A percentile compares a stretch with the other conserved stretches of the same genome.
These are phyloP conservation scores for Neurospora tetraspora DNA, from an alignment of 495 filamentous ascomycete genomes.

Conservation along the genomic window DNA sequence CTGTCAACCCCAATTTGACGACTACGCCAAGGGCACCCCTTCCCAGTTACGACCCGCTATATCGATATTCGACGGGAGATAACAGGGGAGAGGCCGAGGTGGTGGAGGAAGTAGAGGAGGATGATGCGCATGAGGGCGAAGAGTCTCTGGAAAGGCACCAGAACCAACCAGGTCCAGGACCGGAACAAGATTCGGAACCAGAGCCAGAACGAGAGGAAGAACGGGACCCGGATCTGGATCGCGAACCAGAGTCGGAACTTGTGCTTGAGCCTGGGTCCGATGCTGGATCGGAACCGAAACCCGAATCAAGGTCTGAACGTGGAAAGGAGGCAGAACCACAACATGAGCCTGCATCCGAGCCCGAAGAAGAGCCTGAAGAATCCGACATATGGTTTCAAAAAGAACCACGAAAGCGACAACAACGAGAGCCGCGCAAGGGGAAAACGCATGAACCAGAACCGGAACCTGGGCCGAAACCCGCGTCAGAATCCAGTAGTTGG, in stretches of 20 bases:
- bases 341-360: background rate
- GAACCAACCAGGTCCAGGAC: background rate
- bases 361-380: background rate
- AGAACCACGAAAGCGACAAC: background rate
- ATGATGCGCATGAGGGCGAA: background rate
- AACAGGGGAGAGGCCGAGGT: background rate
- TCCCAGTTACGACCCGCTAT: background rate
- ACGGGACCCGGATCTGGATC: background rate
- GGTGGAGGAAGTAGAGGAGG: background rate
- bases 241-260: background rate
- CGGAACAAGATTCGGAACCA: conserved; percentile 10
- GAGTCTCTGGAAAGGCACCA: background rate
- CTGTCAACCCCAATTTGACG: background rate
- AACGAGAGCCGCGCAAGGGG: background rate
- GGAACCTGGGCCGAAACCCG: background rate
- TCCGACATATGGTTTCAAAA: background rate
- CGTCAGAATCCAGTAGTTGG: background rate
- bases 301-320: background rate
- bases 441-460: background rate
- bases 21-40: background rate
- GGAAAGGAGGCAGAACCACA: background rate
- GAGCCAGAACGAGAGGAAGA: conserved; percentile 15
- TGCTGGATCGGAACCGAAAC: background rate
- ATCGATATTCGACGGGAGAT: background rate
- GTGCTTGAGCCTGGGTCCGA: background rate